Conservation (phyloP, 176 grass and related monocot species). For the Hordeum vulgare region DNA sequence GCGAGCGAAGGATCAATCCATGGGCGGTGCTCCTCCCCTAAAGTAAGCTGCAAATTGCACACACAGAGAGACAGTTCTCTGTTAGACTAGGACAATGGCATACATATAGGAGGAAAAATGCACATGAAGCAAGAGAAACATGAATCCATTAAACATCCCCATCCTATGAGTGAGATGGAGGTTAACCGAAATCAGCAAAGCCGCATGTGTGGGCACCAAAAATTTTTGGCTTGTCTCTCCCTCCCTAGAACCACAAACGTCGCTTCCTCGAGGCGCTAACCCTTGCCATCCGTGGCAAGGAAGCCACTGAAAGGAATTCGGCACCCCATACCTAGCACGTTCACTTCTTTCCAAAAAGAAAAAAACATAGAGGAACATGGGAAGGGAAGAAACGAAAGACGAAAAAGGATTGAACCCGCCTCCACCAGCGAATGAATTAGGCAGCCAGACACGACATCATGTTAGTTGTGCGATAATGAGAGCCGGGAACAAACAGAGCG, state of each 20-base stretch:
- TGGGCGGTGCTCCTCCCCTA: conserved; percentile 24
- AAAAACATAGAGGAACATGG: too few species aligned
- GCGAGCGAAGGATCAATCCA: conserved; percentile 57
- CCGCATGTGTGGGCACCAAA: background rate
- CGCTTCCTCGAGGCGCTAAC: conserved; percentile 10
- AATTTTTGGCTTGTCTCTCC: conserved; percentile 26
- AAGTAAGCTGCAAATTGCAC: conserved; percentile 44
- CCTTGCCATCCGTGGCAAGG: background rate
- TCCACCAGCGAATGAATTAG: too few species aligned
- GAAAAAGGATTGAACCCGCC: too few species aligned
- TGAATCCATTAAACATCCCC: conserved; percentile 30
- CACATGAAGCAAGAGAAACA: background rate
- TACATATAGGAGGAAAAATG: background rate
- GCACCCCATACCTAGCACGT: background rate
- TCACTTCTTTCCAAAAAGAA: too few species aligned
- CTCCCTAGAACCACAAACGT: background rate
- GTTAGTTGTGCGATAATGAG: too few species aligned
- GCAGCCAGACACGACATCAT: too few species aligned
- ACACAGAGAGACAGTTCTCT: background rate
- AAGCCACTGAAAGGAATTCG: conserved; percentile 31
- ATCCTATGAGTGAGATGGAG: background rate
- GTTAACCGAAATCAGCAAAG: conserved; percentile 2
- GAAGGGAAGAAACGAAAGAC: too few species aligned
- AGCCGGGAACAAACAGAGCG: too few species aligned
- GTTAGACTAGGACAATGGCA: background rate